A percentile compares a stretch with the other conserved stretches of the same genome.
These are phyloP conservation scores for Aspergillus ochraceus DNA, from an alignment of 2,329 filamentous ascomycete species.

Conservation along the genomic window DNA sequence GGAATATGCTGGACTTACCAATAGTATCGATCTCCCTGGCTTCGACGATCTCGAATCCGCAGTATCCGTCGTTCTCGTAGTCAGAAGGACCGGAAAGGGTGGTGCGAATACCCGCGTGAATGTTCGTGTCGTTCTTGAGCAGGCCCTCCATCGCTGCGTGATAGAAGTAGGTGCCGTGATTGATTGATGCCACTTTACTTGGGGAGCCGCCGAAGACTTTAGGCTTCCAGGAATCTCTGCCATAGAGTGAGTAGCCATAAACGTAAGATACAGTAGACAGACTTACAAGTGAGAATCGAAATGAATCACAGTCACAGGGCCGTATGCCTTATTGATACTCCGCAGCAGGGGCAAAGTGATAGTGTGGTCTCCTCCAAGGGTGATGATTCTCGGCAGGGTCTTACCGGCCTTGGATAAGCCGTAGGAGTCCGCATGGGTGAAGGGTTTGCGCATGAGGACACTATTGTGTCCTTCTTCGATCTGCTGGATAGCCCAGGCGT, in stretches of 20 bases:
- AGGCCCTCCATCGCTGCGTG: conserved; percentile 77
- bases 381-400: conserved; percentile 79
- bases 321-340: conserved; percentile 65
- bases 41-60: conserved; percentile 79
- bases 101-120: conserved; percentile 84
- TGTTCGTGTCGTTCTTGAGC: conserved; percentile 77
- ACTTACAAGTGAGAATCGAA: conserved; percentile 60
- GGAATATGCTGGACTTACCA: conserved; percentile 29
- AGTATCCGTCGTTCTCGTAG: conserved; percentile 84
- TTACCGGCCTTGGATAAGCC: conserved; percentile 72
- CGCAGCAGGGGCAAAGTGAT: conserved; percentile 53
- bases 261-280: not conserved
- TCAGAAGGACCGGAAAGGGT: conserved; percentile 76
- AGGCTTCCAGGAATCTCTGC: conserved; percentile 65
- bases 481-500: conserved; percentile 75
- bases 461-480: conserved; percentile 82
- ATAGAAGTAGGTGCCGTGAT: conserved; percentile 89
- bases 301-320: conserved; percentile 64
- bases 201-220: conserved; percentile 85
- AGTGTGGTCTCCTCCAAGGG: conserved; percentile 56
- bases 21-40: conserved; percentile 70
- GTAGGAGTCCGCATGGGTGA: conserved; percentile 63
- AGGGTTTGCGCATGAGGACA: conserved; percentile 69
- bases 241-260: not conserved
- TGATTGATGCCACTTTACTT: conserved; percentile 72